These are phyloP conservation scores for Beauveria rudraprayagi DNA, from an alignment of 2,329 filamentous ascomycete genomes.

Conservation along the genomic window DNA sequence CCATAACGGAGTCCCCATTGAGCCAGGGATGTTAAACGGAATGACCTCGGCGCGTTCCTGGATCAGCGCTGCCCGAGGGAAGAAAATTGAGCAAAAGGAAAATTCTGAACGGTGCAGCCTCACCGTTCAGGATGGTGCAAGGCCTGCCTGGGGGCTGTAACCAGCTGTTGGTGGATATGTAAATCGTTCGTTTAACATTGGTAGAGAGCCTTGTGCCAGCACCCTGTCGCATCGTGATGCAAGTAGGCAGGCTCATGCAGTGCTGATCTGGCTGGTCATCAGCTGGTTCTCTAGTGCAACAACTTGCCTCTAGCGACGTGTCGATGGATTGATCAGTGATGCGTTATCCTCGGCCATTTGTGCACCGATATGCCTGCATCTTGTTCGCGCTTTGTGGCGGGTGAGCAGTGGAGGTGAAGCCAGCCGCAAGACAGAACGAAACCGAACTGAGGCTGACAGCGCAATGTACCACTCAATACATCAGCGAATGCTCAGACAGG, in stretches of 20 bases:
- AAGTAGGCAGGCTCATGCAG: background rate
- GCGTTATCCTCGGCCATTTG: no score
- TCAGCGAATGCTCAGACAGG: background rate
- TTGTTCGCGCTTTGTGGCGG: background rate
- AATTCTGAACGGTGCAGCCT: background rate
- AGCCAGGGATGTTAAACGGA: constrained; percentile 1
- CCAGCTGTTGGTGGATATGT: background rate
- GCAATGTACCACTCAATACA: no score
- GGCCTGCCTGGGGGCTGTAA: background rate
- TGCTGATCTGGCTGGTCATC: background rate
- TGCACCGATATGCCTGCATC: no score
- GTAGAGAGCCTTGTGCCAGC: no score
- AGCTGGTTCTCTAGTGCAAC: background rate
- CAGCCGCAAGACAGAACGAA: background rate
- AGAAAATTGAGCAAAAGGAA: no score
- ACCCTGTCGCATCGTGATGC: no score
- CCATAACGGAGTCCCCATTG: background rate
- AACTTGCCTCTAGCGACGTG: background rate
- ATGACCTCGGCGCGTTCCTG: background rate
- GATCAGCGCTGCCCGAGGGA: background rate
- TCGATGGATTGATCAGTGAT: no score
- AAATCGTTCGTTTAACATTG: no score
- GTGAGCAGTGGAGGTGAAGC: background rate
- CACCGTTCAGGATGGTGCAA: background rate
- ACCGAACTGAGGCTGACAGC: background rate